A percentile compares a stretch with the other conserved stretches of the same genome.
Conservation (phyloP, 768 basidiomycete genomes). For the Hypholoma sublateritium region DNA sequence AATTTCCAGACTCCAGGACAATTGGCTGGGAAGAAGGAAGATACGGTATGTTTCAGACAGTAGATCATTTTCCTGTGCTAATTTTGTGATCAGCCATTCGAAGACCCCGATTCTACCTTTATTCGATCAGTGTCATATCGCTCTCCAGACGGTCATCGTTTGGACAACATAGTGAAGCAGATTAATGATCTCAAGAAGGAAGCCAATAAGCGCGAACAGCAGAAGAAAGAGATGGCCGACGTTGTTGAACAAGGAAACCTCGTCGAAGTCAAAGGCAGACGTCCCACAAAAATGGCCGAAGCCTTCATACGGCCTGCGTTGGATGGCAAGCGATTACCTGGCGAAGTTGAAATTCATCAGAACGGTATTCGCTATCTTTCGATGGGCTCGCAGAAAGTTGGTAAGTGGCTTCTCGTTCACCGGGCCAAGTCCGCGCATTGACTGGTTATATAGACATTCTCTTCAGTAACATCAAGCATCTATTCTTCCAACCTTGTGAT, state of each 20-base stretch:
- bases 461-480: conserved; percentile 96
- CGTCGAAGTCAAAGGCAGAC: conserved; percentile 83
- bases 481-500: conserved; percentile 99
- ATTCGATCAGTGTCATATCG: conserved; percentile 95
- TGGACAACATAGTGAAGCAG: conserved; percentile 85
- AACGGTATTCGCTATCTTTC: conserved; percentile 95
- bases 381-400: conserved; percentile 86
- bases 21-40: conserved; percentile 97
- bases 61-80: not conserved
- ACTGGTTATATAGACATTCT: conserved; percentile 65
- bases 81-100: conserved; percentile 68
- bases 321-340: conserved; percentile 92
- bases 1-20: conserved; percentile 99
- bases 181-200: conserved; percentile 97
- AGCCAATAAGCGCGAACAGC: conserved; percentile 94
- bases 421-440: not conserved
- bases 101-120: conserved; percentile 95
- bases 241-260: conserved; percentile 94
- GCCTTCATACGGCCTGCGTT: conserved; percentile 92
- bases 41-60: conserved; percentile 59
- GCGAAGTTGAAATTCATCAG: conserved; percentile 98
- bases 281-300: conserved; percentile 85
- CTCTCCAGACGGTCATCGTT: conserved; percentile 84
- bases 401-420: conserved; percentile 40
- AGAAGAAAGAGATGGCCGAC: conserved; percentile 98